These are phyloP conservation scores for Pichia sp. DNA, from an alignment of 1,139 yeast genomes.

Conservation along the genomic window DNA sequence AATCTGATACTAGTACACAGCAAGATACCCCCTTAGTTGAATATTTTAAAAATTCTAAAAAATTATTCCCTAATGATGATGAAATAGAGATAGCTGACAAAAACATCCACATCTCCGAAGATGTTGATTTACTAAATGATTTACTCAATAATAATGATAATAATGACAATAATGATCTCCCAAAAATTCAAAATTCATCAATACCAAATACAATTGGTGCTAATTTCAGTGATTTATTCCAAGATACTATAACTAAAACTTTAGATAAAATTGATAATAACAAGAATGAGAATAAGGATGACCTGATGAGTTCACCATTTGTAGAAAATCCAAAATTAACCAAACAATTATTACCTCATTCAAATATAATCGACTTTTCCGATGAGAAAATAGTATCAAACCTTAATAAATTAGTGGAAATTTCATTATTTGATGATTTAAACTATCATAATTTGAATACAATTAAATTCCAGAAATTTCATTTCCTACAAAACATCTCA, in stretches of 20 bases:
- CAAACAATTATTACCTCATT: too few species aligned
- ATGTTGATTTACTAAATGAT: background rate
- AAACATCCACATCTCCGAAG: background rate
- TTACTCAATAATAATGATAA: background rate
- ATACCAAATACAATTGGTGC: conserved; percentile 24
- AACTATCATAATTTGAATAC: conserved; percentile 8
- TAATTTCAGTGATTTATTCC: conserved; percentile 43
- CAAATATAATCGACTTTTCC: conserved; percentile 29
- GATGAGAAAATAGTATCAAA: conserved; percentile 26
- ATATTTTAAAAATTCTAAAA: conserved; percentile 10
- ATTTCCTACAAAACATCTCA: conserved; percentile 46
- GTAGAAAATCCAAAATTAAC: conserved; percentile 33
- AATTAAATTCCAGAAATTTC: conserved; percentile 11
- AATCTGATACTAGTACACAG: background rate
- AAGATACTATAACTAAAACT: conserved; percentile 37
- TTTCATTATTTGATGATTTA: conserved; percentile 24
- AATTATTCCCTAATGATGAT: conserved; percentile 5
- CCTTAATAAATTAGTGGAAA: conserved; percentile 26
- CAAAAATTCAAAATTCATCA: conserved; percentile 15
- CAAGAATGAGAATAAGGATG: conserved; percentile 8
- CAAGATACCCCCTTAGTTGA: conserved; percentile 14
- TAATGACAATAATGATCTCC: conserved; percentile 5
- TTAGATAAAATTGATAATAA: background rate
- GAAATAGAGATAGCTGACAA: background rate
- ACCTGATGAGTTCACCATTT: conserved; percentile 40